Evolutionary conservation across 108 stramenopile species (phyloP).

Genomic region (Cyclotella atomus): DNA sequence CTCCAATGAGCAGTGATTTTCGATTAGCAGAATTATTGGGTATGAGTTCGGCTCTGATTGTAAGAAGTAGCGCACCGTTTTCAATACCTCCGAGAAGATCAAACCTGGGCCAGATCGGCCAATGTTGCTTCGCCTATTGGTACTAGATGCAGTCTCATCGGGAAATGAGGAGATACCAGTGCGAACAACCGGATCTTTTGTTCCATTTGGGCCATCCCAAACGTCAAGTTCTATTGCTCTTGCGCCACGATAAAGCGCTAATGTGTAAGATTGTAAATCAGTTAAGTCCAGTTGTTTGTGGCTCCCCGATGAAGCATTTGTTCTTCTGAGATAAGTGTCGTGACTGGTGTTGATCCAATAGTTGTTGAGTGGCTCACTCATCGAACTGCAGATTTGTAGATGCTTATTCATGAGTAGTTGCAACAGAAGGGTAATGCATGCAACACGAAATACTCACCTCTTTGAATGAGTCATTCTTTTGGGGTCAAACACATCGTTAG

Average conservation of each 20-base stretch:
- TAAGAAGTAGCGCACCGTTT: constrained; percentile 52
- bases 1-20: constrained; percentile 90
- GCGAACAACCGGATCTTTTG: constrained; percentile 54
- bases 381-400: constrained; percentile 58
- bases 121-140: constrained; percentile 4
- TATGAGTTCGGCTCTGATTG: constrained; percentile 63
- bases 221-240: constrained; percentile 93
- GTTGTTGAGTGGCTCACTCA: constrained; percentile 86
- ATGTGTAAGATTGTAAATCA: constrained; percentile 66
- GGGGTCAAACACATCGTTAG: constrained; percentile 75
- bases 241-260: constrained; percentile 74
- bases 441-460: constrained; percentile 30
- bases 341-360: constrained; percentile 94
- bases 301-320: constrained; percentile 25
- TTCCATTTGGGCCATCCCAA: constrained; percentile 74
- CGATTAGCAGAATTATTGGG: constrained; percentile 92
- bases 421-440: not conserved
- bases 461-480: constrained; percentile 24
- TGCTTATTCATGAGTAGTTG: too few relatives aligned
- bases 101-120: constrained; percentile 10
- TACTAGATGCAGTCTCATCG: constrained; percentile 10
- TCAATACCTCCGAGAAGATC: constrained; percentile 53
- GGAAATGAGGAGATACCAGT: constrained; percentile 24
- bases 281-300: constrained; percentile 12
- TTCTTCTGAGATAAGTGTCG: constrained; percentile 83